A percentile compares a stretch with the other conserved stretches of the same genome.
Conservation (phyloP, 441 rosid genomes). For the Pelargonium cotyledonis region DNA sequence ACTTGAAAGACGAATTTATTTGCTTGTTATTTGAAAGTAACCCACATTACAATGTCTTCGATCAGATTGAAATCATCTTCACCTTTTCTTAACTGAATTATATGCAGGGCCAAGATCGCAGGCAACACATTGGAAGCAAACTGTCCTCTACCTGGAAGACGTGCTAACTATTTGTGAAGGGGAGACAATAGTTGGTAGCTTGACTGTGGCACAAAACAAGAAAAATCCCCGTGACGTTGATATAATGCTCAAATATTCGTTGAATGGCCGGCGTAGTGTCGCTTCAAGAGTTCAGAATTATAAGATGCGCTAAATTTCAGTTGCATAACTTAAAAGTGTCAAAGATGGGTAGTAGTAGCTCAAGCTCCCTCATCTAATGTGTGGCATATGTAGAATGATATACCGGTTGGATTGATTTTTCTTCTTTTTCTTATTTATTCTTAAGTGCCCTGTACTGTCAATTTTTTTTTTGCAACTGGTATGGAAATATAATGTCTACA, state of each 20-base stretch:
- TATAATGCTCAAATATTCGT: slow-evolving; percentile 63
- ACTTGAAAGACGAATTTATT: neutral
- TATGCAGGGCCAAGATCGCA: slow-evolving; percentile 59
- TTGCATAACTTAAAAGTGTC: neutral
- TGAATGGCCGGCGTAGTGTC: slow-evolving; percentile 58
- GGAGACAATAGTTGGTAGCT: slow-evolving; percentile 71
- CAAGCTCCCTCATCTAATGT: neutral
- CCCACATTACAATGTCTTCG: no score
- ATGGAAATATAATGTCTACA: neutral
- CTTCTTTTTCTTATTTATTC: neutral
- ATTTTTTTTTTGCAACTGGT: neutral
- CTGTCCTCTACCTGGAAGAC: slow-evolving; percentile 85
- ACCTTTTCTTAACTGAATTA: neutral
- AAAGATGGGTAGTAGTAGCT: neutral
- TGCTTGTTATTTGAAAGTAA: neutral
- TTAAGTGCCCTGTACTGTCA: neutral
- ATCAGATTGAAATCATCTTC: no score
- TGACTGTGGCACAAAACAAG: slow-evolving; percentile 81
- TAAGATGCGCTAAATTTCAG: slow-evolving; percentile 33
- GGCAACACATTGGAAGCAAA: slow-evolving; percentile 96
- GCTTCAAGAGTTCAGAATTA: slow-evolving; percentile 64
- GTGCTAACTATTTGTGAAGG: slow-evolving; percentile 89
- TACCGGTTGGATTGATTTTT: neutral
- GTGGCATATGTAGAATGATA: neutral
- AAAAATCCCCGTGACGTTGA: slow-evolving; percentile 92